Conservation (phyloP, 257 asterid genomes). For the Datura wrightii region DNA sequence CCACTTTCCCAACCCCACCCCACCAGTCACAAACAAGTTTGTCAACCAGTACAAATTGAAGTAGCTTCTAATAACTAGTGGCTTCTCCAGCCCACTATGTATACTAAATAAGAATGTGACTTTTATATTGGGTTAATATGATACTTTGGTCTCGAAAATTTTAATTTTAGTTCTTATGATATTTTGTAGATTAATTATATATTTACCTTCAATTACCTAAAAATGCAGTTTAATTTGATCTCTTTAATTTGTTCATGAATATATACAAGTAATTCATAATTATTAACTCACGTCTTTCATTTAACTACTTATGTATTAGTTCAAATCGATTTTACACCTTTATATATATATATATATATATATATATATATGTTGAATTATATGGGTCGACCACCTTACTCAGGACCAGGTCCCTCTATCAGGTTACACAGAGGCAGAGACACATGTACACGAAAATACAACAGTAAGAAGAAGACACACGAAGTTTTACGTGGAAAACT, state of each 20-base stretch:
- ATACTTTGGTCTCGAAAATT: no score
- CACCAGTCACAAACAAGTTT: not conserved
- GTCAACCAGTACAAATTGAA: not conserved
- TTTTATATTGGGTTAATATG: no score
- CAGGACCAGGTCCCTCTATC: no score
- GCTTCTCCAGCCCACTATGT: not conserved
- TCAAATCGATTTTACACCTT: not conserved
- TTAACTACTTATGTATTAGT: not conserved
- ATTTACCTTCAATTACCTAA: not conserved
- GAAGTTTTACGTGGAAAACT: no score
- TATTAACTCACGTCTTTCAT: no score
- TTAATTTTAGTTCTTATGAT: not conserved
- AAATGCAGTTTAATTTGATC: not conserved
- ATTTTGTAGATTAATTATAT: not conserved
- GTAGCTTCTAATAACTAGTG: not conserved
- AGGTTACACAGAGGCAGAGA: no score
- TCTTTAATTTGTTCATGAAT: not conserved
- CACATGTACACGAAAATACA: no score
- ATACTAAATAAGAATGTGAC: no score
- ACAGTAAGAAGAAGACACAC: no score
- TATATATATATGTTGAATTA: no score
- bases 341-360: no score
- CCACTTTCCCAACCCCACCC: not conserved
- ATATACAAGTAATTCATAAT: not conserved
- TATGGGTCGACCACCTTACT: no score